phyloP scores from a whole-genome alignment of 202 grass and related monocot species.

The Tripidium arundinaceum region DNA sequence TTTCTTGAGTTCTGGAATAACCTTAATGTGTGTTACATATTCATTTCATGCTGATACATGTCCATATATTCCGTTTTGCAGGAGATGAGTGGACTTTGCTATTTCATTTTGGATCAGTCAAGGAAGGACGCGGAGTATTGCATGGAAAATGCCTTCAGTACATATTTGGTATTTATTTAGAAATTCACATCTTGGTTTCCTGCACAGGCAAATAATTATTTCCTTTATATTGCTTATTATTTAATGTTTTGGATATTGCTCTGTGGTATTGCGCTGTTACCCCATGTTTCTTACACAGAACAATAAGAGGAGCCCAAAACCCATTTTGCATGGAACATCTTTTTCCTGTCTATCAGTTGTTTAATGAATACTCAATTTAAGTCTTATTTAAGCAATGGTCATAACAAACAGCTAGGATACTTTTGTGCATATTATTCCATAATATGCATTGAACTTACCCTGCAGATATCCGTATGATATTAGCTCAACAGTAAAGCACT shows the following conservation, averaged over 20 bases:
- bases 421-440: not conserved
- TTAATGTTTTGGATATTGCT: not conserved
- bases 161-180: slow-evolving; percentile 72
- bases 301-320: not conserved
- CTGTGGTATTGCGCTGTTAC: slow-evolving; percentile 5
- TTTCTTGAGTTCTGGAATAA: slow-evolving; percentile 6
- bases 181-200: slow-evolving; percentile 25
- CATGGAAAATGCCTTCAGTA: slow-evolving; percentile 92
- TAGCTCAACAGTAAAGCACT: not conserved
- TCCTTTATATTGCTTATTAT: slow-evolving; percentile 9
- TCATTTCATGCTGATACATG: not conserved
- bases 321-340: not conserved
- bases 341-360: not conserved
- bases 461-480: not conserved
- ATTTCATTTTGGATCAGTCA: slow-evolving; percentile 98
- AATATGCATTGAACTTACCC: not conserved
- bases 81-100: slow-evolving; percentile 96
- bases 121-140: slow-evolving; percentile 96
- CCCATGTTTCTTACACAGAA: not conserved
- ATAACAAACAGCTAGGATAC: slow-evolving; percentile 15
- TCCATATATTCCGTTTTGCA: slow-evolving; percentile 35
- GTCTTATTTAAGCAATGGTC: not conserved
- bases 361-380: not conserved
- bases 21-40: slow-evolving; percentile 6
- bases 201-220: not conserved